Evolutionary conservation across 805 yeast genomes (phyloP).

Genomic region (Vanderwaltozyma yarrowii): DNA sequence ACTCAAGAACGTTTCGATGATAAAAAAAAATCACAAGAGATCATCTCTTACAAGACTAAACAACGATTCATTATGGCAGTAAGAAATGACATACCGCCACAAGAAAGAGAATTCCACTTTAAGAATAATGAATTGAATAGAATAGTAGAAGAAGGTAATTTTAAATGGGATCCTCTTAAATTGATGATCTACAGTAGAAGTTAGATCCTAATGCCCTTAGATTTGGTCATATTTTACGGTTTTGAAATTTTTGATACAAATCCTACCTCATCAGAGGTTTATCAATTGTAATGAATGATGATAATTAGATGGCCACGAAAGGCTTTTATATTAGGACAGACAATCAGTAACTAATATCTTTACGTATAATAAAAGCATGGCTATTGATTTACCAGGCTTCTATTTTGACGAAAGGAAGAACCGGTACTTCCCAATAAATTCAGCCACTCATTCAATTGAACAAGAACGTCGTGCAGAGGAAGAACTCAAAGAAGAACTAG

Average conservation of each 20-base stretch:
- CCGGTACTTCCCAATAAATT: constrained; percentile 16
- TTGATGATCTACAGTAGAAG: constrained; percentile 2
- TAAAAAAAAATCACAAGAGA: constrained; percentile 26
- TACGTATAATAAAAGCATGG: no score
- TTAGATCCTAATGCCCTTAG: no score
- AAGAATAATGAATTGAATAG: constrained; percentile 33
- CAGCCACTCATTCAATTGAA: not conserved
- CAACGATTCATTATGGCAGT: constrained; percentile 37
- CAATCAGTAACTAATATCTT: no score
- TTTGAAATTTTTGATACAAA: no score
- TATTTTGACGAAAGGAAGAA: constrained; percentile 18
- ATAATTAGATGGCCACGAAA: no score
- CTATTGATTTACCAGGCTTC: constrained; percentile 20
- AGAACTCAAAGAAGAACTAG: no score
- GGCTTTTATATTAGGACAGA: no score
- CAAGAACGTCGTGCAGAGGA: no score
- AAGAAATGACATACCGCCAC: constrained; percentile 22
- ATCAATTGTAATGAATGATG: no score
- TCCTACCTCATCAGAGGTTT: not conserved
- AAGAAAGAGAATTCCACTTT: constrained; percentile 35
- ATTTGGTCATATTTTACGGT: no score
- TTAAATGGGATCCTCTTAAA: constrained; percentile 21
- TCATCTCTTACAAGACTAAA: constrained; percentile 32
- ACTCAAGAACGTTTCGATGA: constrained; percentile 41
- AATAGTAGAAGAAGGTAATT: constrained; percentile 26